Conservation (phyloP, 179 eudicot genomes). For the Amaranthus tricolor region DNA sequence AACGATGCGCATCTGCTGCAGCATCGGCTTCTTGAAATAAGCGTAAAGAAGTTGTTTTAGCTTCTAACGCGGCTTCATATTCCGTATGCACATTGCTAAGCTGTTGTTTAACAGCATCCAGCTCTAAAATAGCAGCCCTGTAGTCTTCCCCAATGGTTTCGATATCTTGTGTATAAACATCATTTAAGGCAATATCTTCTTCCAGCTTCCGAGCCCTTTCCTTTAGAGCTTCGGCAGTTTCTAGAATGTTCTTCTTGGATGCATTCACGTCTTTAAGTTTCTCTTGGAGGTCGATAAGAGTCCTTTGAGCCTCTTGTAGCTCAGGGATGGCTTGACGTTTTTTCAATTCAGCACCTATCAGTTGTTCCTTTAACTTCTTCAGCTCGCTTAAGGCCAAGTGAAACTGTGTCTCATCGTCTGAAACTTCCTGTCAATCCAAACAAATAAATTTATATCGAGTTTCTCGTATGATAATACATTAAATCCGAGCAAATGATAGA, state of each 20-base stretch:
- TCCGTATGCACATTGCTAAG: slow-evolving; percentile 60
- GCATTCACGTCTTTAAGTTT: slow-evolving; percentile 54
- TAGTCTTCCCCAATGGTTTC: slow-evolving; percentile 51
- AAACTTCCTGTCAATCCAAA: slow-evolving; percentile 37
- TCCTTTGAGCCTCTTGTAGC: slow-evolving; percentile 58
- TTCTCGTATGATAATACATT: neutral
- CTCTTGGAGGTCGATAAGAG: slow-evolving; percentile 51
- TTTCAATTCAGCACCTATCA: slow-evolving; percentile 50
- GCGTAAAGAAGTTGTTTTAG: slow-evolving; percentile 48
- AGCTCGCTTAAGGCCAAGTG: slow-evolving; percentile 61
- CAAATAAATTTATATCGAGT: neutral
- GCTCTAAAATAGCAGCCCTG: slow-evolving; percentile 55
- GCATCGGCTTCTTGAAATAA: slow-evolving; percentile 57
- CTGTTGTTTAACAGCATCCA: slow-evolving; percentile 66
- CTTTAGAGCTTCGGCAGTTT: slow-evolving; percentile 61
- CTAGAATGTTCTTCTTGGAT: slow-evolving; percentile 54
- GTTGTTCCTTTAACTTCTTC: slow-evolving; percentile 49
- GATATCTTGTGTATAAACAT: slow-evolving; percentile 34
- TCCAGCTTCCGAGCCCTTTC: slow-evolving; percentile 47
- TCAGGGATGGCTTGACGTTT: slow-evolving; percentile 57
- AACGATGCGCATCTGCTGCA: slow-evolving; percentile 38
- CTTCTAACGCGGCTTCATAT: slow-evolving; percentile 50
- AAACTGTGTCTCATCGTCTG: slow-evolving; percentile 75
- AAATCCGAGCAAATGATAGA: too few species aligned
- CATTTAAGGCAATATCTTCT: slow-evolving; percentile 34